Base-by-base conservation (phyloP, 257 asterid species). In the Paraleonurus japonicus region DNA sequence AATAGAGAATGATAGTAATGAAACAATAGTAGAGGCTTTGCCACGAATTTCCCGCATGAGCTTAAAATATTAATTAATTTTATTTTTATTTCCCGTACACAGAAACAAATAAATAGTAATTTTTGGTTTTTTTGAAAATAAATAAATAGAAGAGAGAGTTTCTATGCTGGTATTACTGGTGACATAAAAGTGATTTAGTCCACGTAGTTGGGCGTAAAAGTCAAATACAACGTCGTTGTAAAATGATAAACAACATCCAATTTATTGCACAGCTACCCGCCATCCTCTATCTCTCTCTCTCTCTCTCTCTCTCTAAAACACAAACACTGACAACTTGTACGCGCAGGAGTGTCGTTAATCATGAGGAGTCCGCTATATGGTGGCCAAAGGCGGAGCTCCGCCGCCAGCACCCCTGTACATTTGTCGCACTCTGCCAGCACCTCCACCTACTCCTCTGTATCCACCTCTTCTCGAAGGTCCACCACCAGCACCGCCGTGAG, bases 321-420 rank as follows among this genome's bases (percentile, higher is more conserved):
- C 13, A 27, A 64, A 12, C 70, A 24, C 45, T 41, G 39, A 10
- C 47, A 4, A 24, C 4, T 9, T 3, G 50, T 9, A 20, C 7
- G 33, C 83, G 68, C 28, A 13, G 22, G 58, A 45, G 35, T 9
- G 53, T 28, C 55, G 26, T 33, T 7, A 61, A 15, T 72, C 63
- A 87, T 87, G 96, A 82, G 69, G 66, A 84, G 85, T 45, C 85
- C 89, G 6, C 66, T 19, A 5, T 67, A 3, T 69, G 72, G 84
- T 20, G 82, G 84, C 59, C 83, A 77, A 33, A 37, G 84, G 57
- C 74, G 81, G 75, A 76, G 78, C 61, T 59, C 81, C 35, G 78
- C 68, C 72, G 84, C 77, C 78, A 66, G 59, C 5, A 70, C 80
- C 5, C 84, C 90, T 19, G 83, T 72, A 15, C 82, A 74, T 13